Evolutionary conservation across 2,329 filamentous ascomycete species (phyloP).

Genomic region (Colletotrichum higginsianum): DNA sequence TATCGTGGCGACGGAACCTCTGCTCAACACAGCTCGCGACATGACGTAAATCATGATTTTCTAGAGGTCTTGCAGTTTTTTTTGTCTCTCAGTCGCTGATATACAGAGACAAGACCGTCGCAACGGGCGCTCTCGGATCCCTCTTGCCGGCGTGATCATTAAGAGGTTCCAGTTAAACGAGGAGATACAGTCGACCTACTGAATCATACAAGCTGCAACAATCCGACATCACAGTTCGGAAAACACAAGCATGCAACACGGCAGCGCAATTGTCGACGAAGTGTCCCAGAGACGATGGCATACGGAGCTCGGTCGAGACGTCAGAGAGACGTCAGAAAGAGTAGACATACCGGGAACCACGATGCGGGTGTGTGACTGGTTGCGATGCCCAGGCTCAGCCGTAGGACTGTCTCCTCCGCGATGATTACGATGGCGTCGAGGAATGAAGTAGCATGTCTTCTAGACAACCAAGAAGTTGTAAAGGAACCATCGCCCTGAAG

Average conservation of each 20-base stretch:
- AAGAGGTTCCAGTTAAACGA: not conserved
- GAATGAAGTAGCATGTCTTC: not conserved
- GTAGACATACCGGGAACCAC: not conserved
- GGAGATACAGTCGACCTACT: not conserved
- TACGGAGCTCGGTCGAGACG: not conserved
- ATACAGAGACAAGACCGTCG: not conserved
- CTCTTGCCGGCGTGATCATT: not conserved
- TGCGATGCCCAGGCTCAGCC: not conserved
- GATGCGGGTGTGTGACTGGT: not conserved
- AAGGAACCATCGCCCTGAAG: not conserved
- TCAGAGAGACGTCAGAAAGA: not conserved
- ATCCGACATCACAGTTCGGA: too few relatives aligned
- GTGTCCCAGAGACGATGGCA: not conserved
- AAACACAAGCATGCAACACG: too few relatives aligned
- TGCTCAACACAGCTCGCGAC: not conserved
- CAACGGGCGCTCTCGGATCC: not conserved
- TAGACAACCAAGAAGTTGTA: not conserved
- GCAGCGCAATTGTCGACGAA: too few relatives aligned
- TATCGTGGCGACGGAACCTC: not conserved
- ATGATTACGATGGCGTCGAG: not conserved
- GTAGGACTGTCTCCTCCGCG: not conserved
- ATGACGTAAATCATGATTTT: not conserved
- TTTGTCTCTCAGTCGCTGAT: not conserved
- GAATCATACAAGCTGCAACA: not conserved
- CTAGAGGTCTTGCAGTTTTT: too few relatives aligned